Base-by-base conservation (phyloP, 805 yeast species). In the Saccharomyces paradoxus region DNA sequence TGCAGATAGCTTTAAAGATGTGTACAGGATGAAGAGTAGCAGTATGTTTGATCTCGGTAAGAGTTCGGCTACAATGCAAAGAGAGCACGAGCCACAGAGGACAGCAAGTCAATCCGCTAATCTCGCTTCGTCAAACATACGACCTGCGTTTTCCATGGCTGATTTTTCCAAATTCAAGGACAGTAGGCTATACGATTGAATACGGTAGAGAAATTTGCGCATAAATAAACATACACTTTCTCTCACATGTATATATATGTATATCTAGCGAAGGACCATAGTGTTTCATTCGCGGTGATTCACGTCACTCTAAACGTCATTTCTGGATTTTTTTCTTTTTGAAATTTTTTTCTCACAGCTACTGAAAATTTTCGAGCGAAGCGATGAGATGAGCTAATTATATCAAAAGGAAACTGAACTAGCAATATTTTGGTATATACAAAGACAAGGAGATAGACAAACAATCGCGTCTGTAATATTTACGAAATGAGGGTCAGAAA, bases 401-500 rank as follows among this genome's bases (percentile, higher is more conserved):
- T 41, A 29, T 31, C 9, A 21, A 29, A 22, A 26, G 10, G n/a
- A n/a, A 27, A 46, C 13, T 17, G 44, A n/a, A 17, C 51, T n/a
- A 17, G 17, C 6, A 27, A 24, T 49, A n/a, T 5, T 22, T 21
- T 26, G 9, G 41, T 29, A 6, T 9, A 17, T 21, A 17, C 44
- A 37, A 17, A 17, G 24, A 37, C 13, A 37, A 26, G 13, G 26
- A 27, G 2, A 29, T 17, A 48, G 17, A 14, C 22, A 46, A 22
- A 26, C 21, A n/a, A 4, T 46, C 30, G 22, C 8, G 10, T 4
- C 22, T 46, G 14, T 14, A 46, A 22, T 9, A 46, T 4, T 13
- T 8, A 44, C 13, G 50, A 17, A 50, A 78, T 74, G 79, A 77
- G 77, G 74, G 77, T 77, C 55, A 73, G 77, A 74, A 78, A 71